Evolutionary conservation across 108 stramenopile genomes (phyloP).

Genomic region (Schizochytrium sp.): DNA sequence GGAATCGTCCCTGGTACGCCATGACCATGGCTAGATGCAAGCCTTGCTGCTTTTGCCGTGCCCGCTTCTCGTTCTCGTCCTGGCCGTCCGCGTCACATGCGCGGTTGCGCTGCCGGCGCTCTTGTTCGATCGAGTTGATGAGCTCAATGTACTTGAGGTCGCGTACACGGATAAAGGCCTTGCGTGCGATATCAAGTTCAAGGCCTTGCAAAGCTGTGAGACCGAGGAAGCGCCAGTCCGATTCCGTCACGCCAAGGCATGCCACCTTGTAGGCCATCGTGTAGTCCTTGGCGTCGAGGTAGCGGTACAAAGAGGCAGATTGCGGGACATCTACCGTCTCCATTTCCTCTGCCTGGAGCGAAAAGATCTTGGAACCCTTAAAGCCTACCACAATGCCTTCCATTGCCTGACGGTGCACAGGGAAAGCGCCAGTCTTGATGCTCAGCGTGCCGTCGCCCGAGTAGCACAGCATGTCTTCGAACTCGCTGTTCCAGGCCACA

Average conservation of each 20-base stretch:
- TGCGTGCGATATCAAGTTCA: constrained; percentile 35
- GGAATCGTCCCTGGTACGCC: constrained; percentile 43
- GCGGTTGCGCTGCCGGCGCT: neutral
- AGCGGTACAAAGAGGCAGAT: constrained; percentile 20
- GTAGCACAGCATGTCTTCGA: constrained; percentile 55
- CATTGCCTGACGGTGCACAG: constrained; percentile 35
- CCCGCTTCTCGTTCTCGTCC: neutral
- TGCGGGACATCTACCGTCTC: constrained; percentile 43
- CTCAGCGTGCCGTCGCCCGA: constrained; percentile 34
- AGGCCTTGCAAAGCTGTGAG: constrained; percentile 32
- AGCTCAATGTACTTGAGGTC: constrained; percentile 47
- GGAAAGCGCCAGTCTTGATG: constrained; percentile 45
- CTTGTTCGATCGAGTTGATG: constrained; percentile 21
- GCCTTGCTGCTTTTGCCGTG: neutral
- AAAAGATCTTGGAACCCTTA: constrained; percentile 38
- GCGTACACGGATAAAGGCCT: constrained; percentile 42
- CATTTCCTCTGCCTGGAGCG: constrained; percentile 25
- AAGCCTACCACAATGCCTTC: constrained; percentile 47
- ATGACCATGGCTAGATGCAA: constrained; percentile 36
- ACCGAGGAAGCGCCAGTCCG: constrained; percentile 48
- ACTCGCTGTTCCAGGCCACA: constrained; percentile 47
- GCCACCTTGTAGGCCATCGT: constrained; percentile 49
- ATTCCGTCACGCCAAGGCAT: constrained; percentile 54
- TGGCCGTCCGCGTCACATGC: neutral
- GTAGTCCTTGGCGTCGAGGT: constrained; percentile 30